These are phyloP conservation scores for Paramarasmius palmivorus DNA, from an alignment of 1,284 basidiomycete species.

Conservation along the genomic window DNA sequence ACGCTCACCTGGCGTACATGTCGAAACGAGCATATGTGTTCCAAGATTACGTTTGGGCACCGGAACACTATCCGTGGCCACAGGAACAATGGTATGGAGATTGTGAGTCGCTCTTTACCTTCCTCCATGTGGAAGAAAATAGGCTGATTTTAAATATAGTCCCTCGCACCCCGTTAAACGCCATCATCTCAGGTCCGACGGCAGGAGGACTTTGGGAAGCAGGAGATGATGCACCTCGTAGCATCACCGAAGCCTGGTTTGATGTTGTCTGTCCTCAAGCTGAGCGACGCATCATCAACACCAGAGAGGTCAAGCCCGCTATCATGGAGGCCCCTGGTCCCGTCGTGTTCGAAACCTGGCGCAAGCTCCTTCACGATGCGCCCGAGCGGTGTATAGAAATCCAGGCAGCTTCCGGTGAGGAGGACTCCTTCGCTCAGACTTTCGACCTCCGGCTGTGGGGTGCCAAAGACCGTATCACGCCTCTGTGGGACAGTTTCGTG, in stretches of 20 bases:
- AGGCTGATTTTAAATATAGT: neutral
- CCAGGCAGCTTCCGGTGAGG: slow-evolving; percentile 24
- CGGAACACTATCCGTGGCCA: slow-evolving; percentile 35
- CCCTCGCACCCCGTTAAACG: slow-evolving; percentile 34
- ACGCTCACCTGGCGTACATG: slow-evolving; percentile 43
- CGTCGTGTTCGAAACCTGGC: slow-evolving; percentile 38
- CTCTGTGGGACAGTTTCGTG: slow-evolving; percentile 39
- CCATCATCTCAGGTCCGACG: slow-evolving; percentile 37
- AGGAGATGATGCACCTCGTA: slow-evolving; percentile 36
- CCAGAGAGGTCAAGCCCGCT: slow-evolving; percentile 27
- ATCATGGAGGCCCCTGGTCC: slow-evolving; percentile 22
- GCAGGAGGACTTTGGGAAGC: slow-evolving; percentile 33
- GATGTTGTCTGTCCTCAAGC: slow-evolving; percentile 32
- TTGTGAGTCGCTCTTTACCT: slow-evolving; percentile 1
- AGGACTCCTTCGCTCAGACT: slow-evolving; percentile 38
- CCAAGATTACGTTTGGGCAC: slow-evolving; percentile 39
- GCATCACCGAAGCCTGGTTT: slow-evolving; percentile 33
- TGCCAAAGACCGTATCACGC: slow-evolving; percentile 26
- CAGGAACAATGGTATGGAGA: slow-evolving; percentile 17
- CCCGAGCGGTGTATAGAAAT: slow-evolving; percentile 46
- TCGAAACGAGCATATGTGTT: slow-evolving; percentile 48
- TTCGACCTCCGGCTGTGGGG: slow-evolving; percentile 47
- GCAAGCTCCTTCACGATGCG: slow-evolving; percentile 35
- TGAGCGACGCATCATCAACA: slow-evolving; percentile 29
- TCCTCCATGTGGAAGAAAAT: neutral